Base-by-base conservation (phyloP, 495 filamentous ascomycete species). In the Aspergillus cavernicola region DNA sequence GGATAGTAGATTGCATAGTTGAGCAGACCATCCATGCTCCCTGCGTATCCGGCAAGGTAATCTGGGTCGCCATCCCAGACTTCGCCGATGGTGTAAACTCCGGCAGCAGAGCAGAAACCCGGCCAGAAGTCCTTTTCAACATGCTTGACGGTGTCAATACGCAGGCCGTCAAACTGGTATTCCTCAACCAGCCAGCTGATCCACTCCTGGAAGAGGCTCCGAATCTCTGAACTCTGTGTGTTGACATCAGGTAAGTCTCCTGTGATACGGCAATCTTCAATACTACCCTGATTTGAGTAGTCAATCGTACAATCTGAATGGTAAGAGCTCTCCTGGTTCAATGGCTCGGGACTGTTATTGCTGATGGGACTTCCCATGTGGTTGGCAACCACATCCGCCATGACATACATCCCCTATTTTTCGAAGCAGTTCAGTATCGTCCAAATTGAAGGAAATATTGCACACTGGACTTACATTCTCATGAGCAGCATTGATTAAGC, bases 71-170 rank as follows among this genome's bases (percentile, higher is more conserved):
- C 85, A 26, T 85, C 70, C 57, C 75, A 76, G 32, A 90, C 83
- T 59, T 92, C 88, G 0, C 88, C 87, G 3, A 86, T 68, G 20
- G 80, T 73, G 69, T 86, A 89, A 6, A 92, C 84, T 11, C 85
- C 86, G 0, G 86, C 83, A 29, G 86, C 83, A 13, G 65, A 53
- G 20, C 73, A 71, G 64, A 88, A 92, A 11, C 63, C 75, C 0
- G 82, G 62, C 78, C 81, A 92, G 70, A 91, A 92, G 37, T 74
- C 74, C 44, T 80, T 80, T 57, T 86, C 77, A 37, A 90, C 84
- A 55, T 95, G 81, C 59, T 83, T 84, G n/a, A 81, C 85, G 3
- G 84, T 87, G 62, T 92, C 89, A 23, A 92, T 71, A 19, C 89
- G 83, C 29, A 95, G 76, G 4, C 86, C 89, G 57, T 95, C 89